Evolutionary conservation across 257 asterid genomes (phyloP).

Genomic region (Euphrasia confusa): DNA sequence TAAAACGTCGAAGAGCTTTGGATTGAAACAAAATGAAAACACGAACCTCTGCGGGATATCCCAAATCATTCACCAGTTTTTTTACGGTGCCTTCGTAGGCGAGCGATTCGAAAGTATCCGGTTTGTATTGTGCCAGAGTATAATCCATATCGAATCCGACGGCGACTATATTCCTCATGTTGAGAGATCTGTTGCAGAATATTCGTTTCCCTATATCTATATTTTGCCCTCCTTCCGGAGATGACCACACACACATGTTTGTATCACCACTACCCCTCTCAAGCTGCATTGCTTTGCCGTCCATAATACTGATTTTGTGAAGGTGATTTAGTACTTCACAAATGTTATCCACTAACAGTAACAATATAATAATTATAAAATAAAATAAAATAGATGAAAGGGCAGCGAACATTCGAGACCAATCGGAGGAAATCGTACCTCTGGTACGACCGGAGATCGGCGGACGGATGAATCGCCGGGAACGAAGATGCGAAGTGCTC

Average conservation of each 20-base stretch:
- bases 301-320: constrained; percentile 44
- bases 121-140: constrained; percentile 86
- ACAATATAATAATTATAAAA: not conserved
- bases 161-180: constrained; percentile 85
- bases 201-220: constrained; percentile 70
- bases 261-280: constrained; percentile 44
- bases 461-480: constrained; percentile 27
- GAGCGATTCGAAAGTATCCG: constrained; percentile 94
- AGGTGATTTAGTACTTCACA: constrained; percentile 42
- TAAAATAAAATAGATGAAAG: not conserved
- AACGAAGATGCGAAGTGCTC: constrained; percentile 37
- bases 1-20: constrained; percentile 21
- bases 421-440: constrained; percentile 35
- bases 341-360: not conserved
- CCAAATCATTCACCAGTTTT: constrained; percentile 82
- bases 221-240: constrained; percentile 65
- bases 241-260: constrained; percentile 59
- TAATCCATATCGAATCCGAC: constrained; percentile 99
- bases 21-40: constrained; percentile 12
- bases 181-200: constrained; percentile 89
- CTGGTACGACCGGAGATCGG: constrained; percentile 29
- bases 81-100: constrained; percentile 87
- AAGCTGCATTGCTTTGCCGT: constrained; percentile 31
- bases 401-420: not conserved
- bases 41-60: constrained; percentile 85